Evolutionary conservation across 2,329 filamentous ascomycete genomes (phyloP), one percentile per base, ranked within the genome.

Genomic region (Colletotrichum godetiae): DNA sequence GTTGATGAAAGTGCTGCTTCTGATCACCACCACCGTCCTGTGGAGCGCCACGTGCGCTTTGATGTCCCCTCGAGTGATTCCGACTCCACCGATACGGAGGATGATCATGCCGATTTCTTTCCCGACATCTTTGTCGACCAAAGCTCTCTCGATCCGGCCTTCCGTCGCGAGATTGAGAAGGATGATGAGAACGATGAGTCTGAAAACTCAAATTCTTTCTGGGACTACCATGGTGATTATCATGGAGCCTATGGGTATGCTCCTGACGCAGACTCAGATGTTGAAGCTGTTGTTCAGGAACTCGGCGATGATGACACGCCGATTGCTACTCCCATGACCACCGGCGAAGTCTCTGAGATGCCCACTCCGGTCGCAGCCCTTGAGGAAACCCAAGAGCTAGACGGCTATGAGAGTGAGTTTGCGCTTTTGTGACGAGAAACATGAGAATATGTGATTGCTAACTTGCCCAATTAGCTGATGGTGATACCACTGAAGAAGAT

Each of bases 81-180:
- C 67, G 89, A 92, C 73, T 90, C 89, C 3, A 91, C 90, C 66
- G 91, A 92, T 63, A 89, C 87, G 4, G 90, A 92, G 52, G 88
- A 91, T 72, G 88, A 91, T 75, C 83, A 88, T 58, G 88, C 90
- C 73, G 89, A 91, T 75, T 89, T 95, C 75, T 94, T 94, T 74
- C 92, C 93, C 1, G 91, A 95, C 79, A 91, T 96, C 72, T 96
- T 96, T 81, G 87, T 95, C 69, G 91, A 93, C 62, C 93, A 95
- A 81, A 92, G 91, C 78, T 88, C 90, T 19, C 86, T 96, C 5
- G 93, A 95, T 77, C 92, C 93, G 6, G 88, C 88, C 64, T 91
- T 96, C 78, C 92, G 93, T 75, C 89, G 90, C 55, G 91, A 94
- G 83, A 92, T 95, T 75, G 93, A 95, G 79, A 88, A 89, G 75